These are phyloP conservation scores for Cytospora chrysosperma DNA, from an alignment of 2,329 filamentous ascomycete species.

Conservation along the genomic window DNA sequence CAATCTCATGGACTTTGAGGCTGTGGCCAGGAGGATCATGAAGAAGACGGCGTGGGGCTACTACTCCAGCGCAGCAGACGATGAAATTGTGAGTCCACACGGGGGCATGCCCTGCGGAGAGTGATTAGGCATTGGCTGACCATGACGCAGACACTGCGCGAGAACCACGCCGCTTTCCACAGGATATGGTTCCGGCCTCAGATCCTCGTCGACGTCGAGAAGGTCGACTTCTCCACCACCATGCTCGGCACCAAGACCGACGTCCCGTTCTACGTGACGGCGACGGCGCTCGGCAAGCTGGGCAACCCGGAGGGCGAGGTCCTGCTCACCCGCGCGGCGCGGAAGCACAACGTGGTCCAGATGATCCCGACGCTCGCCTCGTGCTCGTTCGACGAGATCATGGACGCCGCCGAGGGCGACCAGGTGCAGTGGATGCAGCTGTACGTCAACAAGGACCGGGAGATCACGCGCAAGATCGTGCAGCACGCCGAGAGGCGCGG, in stretches of 20 bases:
- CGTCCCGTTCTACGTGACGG: slow-evolving; percentile 94
- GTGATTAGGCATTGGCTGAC: not conserved
- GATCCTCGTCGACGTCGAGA: slow-evolving; percentile 84
- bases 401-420: slow-evolving; percentile 75
- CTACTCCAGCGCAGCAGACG: slow-evolving; percentile 90
- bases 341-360: slow-evolving; percentile 86
- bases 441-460: slow-evolving; percentile 94
- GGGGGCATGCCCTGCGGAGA: not conserved
- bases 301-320: slow-evolving; percentile 94
- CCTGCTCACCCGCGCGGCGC: slow-evolving; percentile 78
- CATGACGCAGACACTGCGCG: slow-evolving; percentile 71
- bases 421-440: slow-evolving; percentile 97
- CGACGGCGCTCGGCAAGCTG: slow-evolving; percentile 92
- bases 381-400: slow-evolving; percentile 95
- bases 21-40: slow-evolving; percentile 86
- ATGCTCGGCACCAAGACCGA: slow-evolving; percentile 87
- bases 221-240: slow-evolving; percentile 81
- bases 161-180: slow-evolving; percentile 95
- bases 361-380: slow-evolving; percentile 98
- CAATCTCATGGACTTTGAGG: slow-evolving; percentile 94
- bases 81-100: slow-evolving; percentile 68
- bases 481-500: slow-evolving; percentile 87
- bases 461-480: slow-evolving; percentile 86
- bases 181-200: slow-evolving; percentile 95
- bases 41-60: slow-evolving; percentile 97